Conservation (phyloP, 345 rosid species). For the Sonneratia caseolaris region DNA sequence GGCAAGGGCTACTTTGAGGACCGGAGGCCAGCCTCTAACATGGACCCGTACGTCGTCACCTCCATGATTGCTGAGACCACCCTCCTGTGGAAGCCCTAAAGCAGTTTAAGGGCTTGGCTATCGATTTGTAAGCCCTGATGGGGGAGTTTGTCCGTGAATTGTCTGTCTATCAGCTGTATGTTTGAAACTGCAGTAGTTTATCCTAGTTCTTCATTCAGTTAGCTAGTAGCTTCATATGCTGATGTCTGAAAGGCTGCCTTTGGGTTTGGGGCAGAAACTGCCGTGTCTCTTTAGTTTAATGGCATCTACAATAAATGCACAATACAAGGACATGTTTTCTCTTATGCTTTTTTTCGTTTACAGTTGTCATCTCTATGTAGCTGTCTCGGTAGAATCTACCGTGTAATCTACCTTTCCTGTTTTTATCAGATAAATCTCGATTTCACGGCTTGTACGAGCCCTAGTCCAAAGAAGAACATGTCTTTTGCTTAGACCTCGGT, state of each 20-base stretch:
- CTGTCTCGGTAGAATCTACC: too few species aligned
- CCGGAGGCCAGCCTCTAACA: constrained; percentile 86
- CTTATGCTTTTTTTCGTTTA: too few species aligned
- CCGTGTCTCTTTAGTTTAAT: too few species aligned
- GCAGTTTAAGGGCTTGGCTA: neutral
- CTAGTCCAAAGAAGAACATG: too few species aligned
- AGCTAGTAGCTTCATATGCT: neutral
- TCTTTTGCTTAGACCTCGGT: too few species aligned
- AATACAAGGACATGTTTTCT: neutral
- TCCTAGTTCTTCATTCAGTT: neutral
- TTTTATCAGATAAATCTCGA: too few species aligned
- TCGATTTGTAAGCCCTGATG: neutral
- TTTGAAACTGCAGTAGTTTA: neutral
- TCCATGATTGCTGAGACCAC: constrained; percentile 83
- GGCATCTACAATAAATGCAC: neutral
- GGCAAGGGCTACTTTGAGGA: constrained; percentile 87
- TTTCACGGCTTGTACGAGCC: too few species aligned
- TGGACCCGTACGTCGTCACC: constrained; percentile 71
- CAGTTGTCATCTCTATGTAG: too few species aligned
- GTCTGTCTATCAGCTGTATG: neutral
- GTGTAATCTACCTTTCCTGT: too few species aligned
- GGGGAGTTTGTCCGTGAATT: constrained; percentile 5
- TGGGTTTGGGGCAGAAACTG: neutral
- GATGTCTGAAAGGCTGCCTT: neutral
- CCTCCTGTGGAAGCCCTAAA: constrained; percentile 46